These are phyloP conservation scores for Rhizopogon vinicolor DNA, from an alignment of 768 basidiomycete species.

Conservation along the genomic window DNA sequence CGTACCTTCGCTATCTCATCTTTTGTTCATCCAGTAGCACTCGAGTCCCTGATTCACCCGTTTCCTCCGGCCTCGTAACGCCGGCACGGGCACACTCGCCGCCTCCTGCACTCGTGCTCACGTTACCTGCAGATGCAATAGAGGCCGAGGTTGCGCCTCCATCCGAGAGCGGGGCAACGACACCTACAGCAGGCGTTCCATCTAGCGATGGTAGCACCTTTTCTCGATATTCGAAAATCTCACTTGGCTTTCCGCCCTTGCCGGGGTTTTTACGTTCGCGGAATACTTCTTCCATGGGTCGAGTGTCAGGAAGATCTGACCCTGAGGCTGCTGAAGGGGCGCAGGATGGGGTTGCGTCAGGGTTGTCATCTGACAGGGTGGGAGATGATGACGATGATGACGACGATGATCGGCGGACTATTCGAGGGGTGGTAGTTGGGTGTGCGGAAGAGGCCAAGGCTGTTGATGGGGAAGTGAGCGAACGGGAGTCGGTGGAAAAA, in stretches of 20 bases:
- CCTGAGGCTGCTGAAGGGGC: slow-evolving; percentile 16
- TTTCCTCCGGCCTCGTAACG: slow-evolving; percentile 18
- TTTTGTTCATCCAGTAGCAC: slow-evolving; percentile 12
- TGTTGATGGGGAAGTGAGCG: not conserved
- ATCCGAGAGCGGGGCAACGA: slow-evolving; percentile 51
- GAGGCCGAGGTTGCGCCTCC: slow-evolving; percentile 33
- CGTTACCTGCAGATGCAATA: slow-evolving; percentile 12
- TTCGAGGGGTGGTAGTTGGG: slow-evolving; percentile 24
- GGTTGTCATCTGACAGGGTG: slow-evolving; percentile 3
- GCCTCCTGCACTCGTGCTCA: slow-evolving; percentile 1
- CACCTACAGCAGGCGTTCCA: slow-evolving; percentile 41
- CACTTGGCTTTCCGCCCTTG: slow-evolving; percentile 56
- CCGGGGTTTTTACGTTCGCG: slow-evolving; percentile 60
- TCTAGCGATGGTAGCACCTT: slow-evolving; percentile 25
- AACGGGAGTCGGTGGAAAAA: slow-evolving; percentile 8
- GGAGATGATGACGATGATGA: slow-evolving; percentile 35
- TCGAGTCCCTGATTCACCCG: slow-evolving; percentile 16
- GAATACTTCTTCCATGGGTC: slow-evolving; percentile 42
- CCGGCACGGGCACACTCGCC: slow-evolving; percentile 17
- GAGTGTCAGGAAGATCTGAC: slow-evolving; percentile 15
- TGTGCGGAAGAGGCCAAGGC: slow-evolving; percentile 1
- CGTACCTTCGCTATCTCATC: slow-evolving; percentile 1
- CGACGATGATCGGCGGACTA: slow-evolving; percentile 37
- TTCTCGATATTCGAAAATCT: slow-evolving; percentile 36
- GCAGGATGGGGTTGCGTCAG: slow-evolving; percentile 12